Conservation (phyloP, 2,329 filamentous ascomycete genomes). For the Diaporthe helianthi region DNA sequence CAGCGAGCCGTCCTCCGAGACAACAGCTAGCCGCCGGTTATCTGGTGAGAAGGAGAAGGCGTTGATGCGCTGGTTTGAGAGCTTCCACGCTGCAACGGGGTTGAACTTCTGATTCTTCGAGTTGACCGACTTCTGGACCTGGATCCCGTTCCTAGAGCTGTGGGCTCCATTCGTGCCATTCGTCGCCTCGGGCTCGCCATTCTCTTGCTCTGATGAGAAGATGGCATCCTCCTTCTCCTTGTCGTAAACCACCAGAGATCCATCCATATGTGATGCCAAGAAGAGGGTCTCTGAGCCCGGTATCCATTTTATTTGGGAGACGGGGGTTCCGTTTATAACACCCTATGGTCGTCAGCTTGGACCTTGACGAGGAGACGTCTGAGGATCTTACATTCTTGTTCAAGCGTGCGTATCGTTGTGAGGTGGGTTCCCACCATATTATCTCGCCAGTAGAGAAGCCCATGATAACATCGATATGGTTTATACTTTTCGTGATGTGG, state of each 20-base stretch:
- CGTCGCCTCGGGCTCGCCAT: slow-evolving; percentile 66
- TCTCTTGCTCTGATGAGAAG: slow-evolving; percentile 79
- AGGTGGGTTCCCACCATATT: slow-evolving; percentile 98
- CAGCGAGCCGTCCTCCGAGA: slow-evolving; percentile 89
- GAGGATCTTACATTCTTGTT: slow-evolving; percentile 83
- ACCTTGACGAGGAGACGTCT: background rate
- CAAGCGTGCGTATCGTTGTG: slow-evolving; percentile 91
- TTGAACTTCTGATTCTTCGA: slow-evolving; percentile 94
- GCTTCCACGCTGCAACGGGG: slow-evolving; percentile 89
- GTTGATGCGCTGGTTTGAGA: slow-evolving; percentile 90
- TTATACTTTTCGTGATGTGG: slow-evolving; percentile 75
- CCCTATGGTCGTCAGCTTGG: slow-evolving; percentile 59
- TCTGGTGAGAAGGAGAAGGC: slow-evolving; percentile 93
- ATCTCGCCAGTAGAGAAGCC: slow-evolving; percentile 97
- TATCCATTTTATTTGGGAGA: slow-evolving; percentile 90
- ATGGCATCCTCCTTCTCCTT: slow-evolving; percentile 93
- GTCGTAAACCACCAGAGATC: slow-evolving; percentile 90
- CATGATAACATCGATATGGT: slow-evolving; percentile 90
- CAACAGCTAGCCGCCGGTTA: slow-evolving; percentile 83
- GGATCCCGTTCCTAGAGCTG: slow-evolving; percentile 58
- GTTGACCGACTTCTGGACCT: slow-evolving; percentile 88
- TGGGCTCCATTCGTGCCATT: slow-evolving; percentile 44
- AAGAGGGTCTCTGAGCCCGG: slow-evolving; percentile 94
- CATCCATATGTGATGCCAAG: slow-evolving; percentile 90
- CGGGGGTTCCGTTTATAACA: slow-evolving; percentile 83